Evolutionary conservation across 2,329 filamentous ascomycete species (phyloP).

Genomic region (Claviceps sp.): DNA sequence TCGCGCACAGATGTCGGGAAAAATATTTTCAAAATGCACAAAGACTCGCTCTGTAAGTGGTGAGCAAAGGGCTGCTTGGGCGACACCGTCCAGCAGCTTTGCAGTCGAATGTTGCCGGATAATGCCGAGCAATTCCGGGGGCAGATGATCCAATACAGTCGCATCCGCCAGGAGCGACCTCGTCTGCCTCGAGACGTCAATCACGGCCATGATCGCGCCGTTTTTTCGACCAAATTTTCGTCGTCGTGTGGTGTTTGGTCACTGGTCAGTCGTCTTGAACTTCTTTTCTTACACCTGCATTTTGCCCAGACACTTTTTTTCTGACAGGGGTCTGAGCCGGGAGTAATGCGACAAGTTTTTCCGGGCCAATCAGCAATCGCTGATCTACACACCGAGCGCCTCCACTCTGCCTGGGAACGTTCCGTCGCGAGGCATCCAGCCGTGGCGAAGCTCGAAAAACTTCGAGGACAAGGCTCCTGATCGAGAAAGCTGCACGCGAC

Average conservation of each 20-base stretch:
- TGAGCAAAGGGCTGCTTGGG: slow-evolving; percentile 54
- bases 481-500: slow-evolving; percentile 11
- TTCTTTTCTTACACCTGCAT: background rate
- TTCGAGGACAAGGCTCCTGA: slow-evolving; percentile 18
- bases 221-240: slow-evolving; percentile 14
- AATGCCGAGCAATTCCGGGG: slow-evolving; percentile 54
- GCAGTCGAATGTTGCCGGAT: slow-evolving; percentile 50
- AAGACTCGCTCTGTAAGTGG: slow-evolving; percentile 62
- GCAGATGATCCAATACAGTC: slow-evolving; percentile 45
- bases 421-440: background rate
- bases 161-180: slow-evolving; percentile 42
- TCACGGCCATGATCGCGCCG: slow-evolving; percentile 36
- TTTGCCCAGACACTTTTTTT: slow-evolving; percentile 15
- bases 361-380: slow-evolving; percentile 22
- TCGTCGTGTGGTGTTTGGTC: slow-evolving; percentile 13
- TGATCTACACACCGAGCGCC: background rate
- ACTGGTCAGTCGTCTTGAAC: slow-evolving; percentile 1
- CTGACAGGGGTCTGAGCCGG: slow-evolving; percentile 17
- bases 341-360: slow-evolving; percentile 20
- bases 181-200: slow-evolving; percentile 41
- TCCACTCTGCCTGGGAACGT: background rate
- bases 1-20: slow-evolving; percentile 70
- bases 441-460: slow-evolving; percentile 26
- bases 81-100: slow-evolving; percentile 58
- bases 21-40: slow-evolving; percentile 57